phyloP scores from a whole-genome alignment of 179 eudicot species.

The Corrigiola litoralis region DNA sequence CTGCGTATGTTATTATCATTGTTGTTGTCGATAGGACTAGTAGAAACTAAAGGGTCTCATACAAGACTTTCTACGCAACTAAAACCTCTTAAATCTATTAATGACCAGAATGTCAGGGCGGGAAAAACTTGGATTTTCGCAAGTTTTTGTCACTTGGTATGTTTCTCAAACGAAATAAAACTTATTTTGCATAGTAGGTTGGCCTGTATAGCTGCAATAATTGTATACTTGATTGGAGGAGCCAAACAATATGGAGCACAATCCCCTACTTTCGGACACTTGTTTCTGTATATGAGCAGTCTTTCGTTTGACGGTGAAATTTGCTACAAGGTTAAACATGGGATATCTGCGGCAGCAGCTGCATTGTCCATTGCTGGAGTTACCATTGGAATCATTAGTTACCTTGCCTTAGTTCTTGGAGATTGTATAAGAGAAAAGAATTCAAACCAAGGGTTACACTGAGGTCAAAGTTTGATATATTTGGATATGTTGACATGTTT shows the following conservation, averaged over 20 bases:
- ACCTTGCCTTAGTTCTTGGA: constrained; percentile 6
- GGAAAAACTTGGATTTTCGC: too few species aligned
- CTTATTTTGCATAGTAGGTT: constrained; percentile 1
- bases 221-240: constrained; percentile 16
- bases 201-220: constrained; percentile 10
- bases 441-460: background rate
- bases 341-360: constrained; percentile 15
- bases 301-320: background rate
- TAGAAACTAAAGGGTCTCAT: background rate
- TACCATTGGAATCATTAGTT: constrained; percentile 21
- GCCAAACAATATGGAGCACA: constrained; percentile 15
- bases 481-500: background rate
- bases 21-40: too few species aligned
- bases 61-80: too few species aligned
- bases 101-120: too few species aligned
- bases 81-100: too few species aligned
- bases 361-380: constrained; percentile 14
- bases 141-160: too few species aligned
- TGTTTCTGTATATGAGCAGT: background rate
- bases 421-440: background rate
- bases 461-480: background rate
- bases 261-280: background rate
- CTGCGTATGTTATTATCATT: too few species aligned
- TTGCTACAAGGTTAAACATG: constrained; percentile 8
- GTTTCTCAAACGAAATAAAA: background rate